phyloP scores from a whole-genome alignment of 2,329 filamentous ascomycete genomes.

The Phialophora chinensis region DNA sequence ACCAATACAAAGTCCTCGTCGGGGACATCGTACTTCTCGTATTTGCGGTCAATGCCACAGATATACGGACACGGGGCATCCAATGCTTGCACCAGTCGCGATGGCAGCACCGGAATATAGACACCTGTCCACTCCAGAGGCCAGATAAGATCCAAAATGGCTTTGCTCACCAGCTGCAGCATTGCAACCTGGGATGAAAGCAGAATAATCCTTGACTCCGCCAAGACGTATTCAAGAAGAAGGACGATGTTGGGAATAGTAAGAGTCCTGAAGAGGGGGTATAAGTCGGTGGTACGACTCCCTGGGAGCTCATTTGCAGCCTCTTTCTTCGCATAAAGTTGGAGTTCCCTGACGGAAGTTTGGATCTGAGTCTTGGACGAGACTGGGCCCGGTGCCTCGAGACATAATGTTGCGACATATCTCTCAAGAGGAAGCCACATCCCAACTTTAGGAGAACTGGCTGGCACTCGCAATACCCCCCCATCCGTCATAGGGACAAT shows the following conservation, averaged over 20 bases:
- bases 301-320: constrained; percentile 91
- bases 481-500: constrained; percentile 96
- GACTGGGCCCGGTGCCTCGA: constrained; percentile 89
- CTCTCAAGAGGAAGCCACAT: constrained; percentile 96
- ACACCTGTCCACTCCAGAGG: constrained; percentile 92
- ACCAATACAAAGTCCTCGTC: constrained; percentile 96
- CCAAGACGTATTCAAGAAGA: constrained; percentile 89
- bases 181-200: constrained; percentile 95
- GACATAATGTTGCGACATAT: constrained; percentile 96
- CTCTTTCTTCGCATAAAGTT: constrained; percentile 90
- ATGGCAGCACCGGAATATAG: constrained; percentile 89
- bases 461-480: constrained; percentile 77
- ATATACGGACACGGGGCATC: constrained; percentile 98
- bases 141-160: constrained; percentile 84
- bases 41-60: constrained; percentile 90
- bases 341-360: constrained; percentile 83
- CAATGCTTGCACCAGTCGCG: constrained; percentile 83
- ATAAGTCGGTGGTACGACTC: constrained; percentile 88
- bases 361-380: constrained; percentile 96
- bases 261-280: constrained; percentile 86
- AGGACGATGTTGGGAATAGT: constrained; percentile 91
- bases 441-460: constrained; percentile 87
- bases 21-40: constrained; percentile 82
- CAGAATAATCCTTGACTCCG: constrained; percentile 94
- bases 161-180: constrained; percentile 89